Conservation (phyloP, 805 yeast genomes). For the Nakazawaea populi region DNA sequence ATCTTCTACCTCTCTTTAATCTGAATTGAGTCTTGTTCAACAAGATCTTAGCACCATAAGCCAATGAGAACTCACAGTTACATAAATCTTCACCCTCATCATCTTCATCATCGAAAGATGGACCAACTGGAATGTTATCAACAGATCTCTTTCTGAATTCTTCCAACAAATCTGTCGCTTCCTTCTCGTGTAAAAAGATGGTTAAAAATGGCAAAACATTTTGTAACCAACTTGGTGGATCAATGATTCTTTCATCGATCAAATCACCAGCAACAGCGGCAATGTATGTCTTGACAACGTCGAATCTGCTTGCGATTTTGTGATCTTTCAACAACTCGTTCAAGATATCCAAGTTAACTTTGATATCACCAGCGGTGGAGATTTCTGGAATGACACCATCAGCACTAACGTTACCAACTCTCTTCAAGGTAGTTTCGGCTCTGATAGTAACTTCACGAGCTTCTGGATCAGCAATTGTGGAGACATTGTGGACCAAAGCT, state of each 20-base stretch:
- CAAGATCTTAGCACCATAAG: slow-evolving; percentile 99
- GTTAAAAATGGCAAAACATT: slow-evolving; percentile 91
- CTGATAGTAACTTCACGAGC: slow-evolving; percentile 98
- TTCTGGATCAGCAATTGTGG: slow-evolving; percentile 99
- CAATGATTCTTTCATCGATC: slow-evolving; percentile 95
- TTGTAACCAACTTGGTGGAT: slow-evolving; percentile 87
- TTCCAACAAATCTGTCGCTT: slow-evolving; percentile 86
- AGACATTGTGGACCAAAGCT: slow-evolving; percentile 88
- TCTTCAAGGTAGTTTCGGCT: slow-evolving; percentile 94
- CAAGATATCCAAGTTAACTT: slow-evolving; percentile 81
- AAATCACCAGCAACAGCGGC: slow-evolving; percentile 98
- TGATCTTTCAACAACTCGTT: slow-evolving; percentile 62
- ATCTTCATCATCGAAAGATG: slow-evolving; percentile 84
- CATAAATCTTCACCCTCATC: slow-evolving; percentile 99
- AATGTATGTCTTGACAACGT: slow-evolving; percentile 69
- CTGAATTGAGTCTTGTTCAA: slow-evolving; percentile 99
- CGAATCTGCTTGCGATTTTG: slow-evolving; percentile 74
- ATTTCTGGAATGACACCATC: slow-evolving; percentile 93
- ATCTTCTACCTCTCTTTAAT: slow-evolving; percentile 98
- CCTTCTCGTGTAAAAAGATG: slow-evolving; percentile 89
- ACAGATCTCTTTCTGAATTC: slow-evolving; percentile 94
- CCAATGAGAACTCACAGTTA: slow-evolving; percentile 99
- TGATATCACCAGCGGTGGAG: slow-evolving; percentile 96
- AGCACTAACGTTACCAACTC: slow-evolving; percentile 96
- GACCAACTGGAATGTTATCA: slow-evolving; percentile 97